These are phyloP conservation scores for Cercospora sp. DNA, from an alignment of 2,329 filamentous ascomycete genomes.

Conservation along the genomic window DNA sequence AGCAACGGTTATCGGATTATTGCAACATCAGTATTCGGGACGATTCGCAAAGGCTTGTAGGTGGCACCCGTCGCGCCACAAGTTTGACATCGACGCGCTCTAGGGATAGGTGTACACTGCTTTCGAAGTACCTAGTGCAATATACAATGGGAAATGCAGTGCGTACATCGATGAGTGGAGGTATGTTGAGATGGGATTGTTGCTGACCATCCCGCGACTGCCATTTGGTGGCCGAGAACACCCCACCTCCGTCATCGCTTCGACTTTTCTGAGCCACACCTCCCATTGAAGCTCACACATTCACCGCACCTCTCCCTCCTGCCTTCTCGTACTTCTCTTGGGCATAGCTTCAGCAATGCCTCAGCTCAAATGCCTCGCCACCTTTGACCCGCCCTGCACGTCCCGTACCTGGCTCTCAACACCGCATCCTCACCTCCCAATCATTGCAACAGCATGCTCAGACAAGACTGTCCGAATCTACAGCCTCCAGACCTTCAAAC, in stretches of 20 bases:
- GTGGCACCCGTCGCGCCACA: not conserved
- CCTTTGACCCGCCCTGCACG: conserved; percentile 55
- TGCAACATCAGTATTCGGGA: not conserved
- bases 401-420: conserved; percentile 79
- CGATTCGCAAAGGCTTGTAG: not conserved
- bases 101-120: not conserved
- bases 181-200: not conserved
- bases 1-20: not conserved
- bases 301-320: too few relatives aligned
- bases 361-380: conserved; percentile 50
- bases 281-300: not conserved
- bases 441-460: conserved; percentile 84
- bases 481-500: conserved; percentile 76
- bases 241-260: conserved; percentile 3
- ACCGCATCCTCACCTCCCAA: conserved; percentile 82
- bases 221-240: not conserved
- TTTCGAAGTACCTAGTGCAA: not conserved
- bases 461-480: conserved; percentile 87
- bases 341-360: conserved; percentile 20
- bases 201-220: not conserved
- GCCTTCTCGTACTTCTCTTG: too few relatives aligned
- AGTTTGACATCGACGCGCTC: not conserved
- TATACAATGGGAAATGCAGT: not conserved
- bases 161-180: not conserved
- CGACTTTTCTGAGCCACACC: not conserved